Evolutionary conservation across 129 eudicot genomes (phyloP), one percentile per base, ranked within the genome.

Genomic region (Saussurea involucrata): DNA sequence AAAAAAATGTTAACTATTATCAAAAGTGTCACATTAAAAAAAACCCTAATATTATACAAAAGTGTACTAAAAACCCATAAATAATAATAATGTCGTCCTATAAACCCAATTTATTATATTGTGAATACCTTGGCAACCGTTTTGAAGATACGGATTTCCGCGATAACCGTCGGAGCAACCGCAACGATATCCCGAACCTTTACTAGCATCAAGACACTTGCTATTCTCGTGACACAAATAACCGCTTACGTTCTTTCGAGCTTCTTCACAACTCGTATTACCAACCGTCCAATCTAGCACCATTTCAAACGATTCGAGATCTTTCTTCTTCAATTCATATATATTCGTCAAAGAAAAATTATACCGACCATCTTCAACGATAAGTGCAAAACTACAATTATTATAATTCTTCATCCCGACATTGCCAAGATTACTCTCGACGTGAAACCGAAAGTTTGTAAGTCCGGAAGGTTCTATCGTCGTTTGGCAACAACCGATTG

Each of bases 111-210:
- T n/a, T n/a, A n/a, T n/a, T n/a, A n/a, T n/a, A n/a, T n/a, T n/a
- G n/a, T 34, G 6, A 40, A 12, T 79, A 79, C 83, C 83, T 70
- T 61, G 68, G 68, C 83, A 79, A 18, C 83, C 78, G 25, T 72
- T 31, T 44, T 79, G 21, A 4, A 72, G 78, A 58, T 79, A 79
- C 1, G 78, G 68, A 64, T 33, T 31, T 24, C 61, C 42, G 40
- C 57, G 69, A 36, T 34, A 69, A 11, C 73, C 73, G 13, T 69
- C 18, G 27, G 73, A 69, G 24, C 73, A 69, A 6, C 44, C 27
- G 57, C 73, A 69, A 4, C 73, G 73, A 36, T 34, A 69, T 15
- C 73, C 73, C n/a, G 4, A 25, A 34, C 40, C 73, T 12, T 69
- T 29, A 69, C 13, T 12, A 21, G 44, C n/a, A 69, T 69, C 57